Evolutionary conservation across 441 rosid species (phyloP), one percentile per base, ranked within the genome.

Genomic region (Macaranga tanarius): DNA sequence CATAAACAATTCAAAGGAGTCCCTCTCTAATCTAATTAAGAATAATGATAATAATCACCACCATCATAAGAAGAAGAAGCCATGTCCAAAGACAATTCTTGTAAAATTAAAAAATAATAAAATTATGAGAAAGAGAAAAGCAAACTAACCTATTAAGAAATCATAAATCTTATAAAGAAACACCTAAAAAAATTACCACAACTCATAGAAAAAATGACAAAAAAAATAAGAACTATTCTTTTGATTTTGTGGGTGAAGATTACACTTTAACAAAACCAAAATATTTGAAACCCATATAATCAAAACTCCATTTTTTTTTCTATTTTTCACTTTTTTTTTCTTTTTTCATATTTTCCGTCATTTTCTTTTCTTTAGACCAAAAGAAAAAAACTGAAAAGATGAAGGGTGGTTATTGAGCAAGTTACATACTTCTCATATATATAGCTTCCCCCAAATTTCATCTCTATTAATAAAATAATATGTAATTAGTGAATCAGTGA

Each of bases 361-460:
- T 48, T 22, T 23, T 28, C 34, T 7, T 42, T 55, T 19, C 51
- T 13, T 10, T 15, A 11, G 25, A 56, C 58, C 20, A 13, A 42
- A 44, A 3, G 5, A 68, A 68, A 28, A 25, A 10, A 34, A 51
- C 2, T 9, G 0, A 42, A 17, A 54, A 1, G 22, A 25, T 25
- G 25, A 54, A 65, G 47, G 64, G 25, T 66, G 76, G 60, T 67
- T 74, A 78, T 73, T 75, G 80, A 84, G 78, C 63, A 28, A 11
- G 73, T 71, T 59, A 19, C 22, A 70, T 83, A 70, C 75, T 69
- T 28, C 57, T 56, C 58, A 11, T 66, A 68, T n/a, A 23, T 42
- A 73, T 20, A 62, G 23, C 56, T 78, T 79, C 85, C 87, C 86
- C 83, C 83, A 79, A 67, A 69, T 81, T 82, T 76, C 84, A 84